These are phyloP conservation scores for Boletus rubroflammeus DNA, from an alignment of 768 basidiomycete genomes.

Conservation along the genomic window DNA sequence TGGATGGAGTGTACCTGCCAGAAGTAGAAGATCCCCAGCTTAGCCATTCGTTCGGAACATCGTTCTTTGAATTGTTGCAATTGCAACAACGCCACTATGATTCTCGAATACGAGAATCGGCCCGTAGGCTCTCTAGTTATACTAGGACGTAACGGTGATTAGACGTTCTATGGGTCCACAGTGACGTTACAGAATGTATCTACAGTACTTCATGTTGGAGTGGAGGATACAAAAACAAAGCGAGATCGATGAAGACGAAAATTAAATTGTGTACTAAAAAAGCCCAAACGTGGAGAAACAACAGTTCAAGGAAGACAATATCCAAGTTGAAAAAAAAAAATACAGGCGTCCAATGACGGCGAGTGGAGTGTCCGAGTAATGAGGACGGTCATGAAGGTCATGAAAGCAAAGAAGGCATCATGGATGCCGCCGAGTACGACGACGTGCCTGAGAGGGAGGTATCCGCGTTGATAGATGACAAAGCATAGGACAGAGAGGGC, in stretches of 20 bases:
- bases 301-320: constrained; percentile 30
- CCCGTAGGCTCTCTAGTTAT: constrained; percentile 51
- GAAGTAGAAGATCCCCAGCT: constrained; percentile 89
- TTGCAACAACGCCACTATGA: constrained; percentile 63
- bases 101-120: constrained; percentile 62
- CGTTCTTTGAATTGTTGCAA: constrained; percentile 80
- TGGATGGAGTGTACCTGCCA: constrained; percentile 80
- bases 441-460: constrained; percentile 19
- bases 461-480: constrained; percentile 37
- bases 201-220: constrained; percentile 29
- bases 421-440: constrained; percentile 29
- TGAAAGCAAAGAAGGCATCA: constrained; percentile 34
- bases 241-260: constrained; percentile 19
- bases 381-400: constrained; percentile 28
- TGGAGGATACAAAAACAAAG: constrained; percentile 21
- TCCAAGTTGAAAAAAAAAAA: constrained; percentile 18
- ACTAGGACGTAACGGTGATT: constrained; percentile 34
- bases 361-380: constrained; percentile 20
- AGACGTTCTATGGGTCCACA: constrained; percentile 26
- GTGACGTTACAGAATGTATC: constrained; percentile 29
- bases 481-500: constrained; percentile 42
- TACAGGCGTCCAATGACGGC: constrained; percentile 22
- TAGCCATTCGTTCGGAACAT: constrained; percentile 76
- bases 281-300: constrained; percentile 12
- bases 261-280: constrained; percentile 8